Conservation (phyloP, 345 rosid species). For the Moricandia arvensis region DNA sequence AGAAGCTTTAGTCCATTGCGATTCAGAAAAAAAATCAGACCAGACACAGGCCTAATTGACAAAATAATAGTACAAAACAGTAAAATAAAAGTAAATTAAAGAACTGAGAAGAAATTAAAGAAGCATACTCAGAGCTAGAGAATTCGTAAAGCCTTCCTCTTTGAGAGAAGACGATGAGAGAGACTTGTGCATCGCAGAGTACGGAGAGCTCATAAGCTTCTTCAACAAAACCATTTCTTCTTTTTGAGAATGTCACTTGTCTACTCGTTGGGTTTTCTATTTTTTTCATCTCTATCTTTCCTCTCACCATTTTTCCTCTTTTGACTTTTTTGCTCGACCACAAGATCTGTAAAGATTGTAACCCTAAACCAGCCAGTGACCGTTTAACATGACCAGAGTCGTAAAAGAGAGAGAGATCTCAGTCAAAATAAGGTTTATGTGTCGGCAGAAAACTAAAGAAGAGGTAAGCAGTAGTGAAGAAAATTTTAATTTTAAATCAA, state of each 20-base stretch:
- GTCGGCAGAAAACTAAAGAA: conserved; percentile 14
- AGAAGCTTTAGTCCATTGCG: conserved; percentile 15
- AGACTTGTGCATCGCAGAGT: conserved; percentile 39
- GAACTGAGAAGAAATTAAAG: neutral
- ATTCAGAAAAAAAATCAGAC: conserved; percentile 22
- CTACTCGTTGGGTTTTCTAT: conserved; percentile 38
- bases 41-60: conserved; percentile 15
- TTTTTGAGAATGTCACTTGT: conserved; percentile 40
- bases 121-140: conserved; percentile 32
- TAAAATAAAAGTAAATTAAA: neutral
- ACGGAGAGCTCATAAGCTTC: conserved; percentile 42
- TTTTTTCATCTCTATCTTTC: conserved; percentile 42
- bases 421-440: conserved; percentile 9
- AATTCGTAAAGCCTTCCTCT: conserved; percentile 36
- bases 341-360: conserved; percentile 28
- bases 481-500: neutral
- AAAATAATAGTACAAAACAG: neutral
- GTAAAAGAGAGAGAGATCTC: conserved; percentile 15
- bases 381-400: neutral
- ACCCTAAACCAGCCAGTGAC: conserved; percentile 11
- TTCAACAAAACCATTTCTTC: conserved; percentile 38
- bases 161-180: conserved; percentile 36
- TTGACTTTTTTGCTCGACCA: neutral
- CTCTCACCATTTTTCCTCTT: no score
- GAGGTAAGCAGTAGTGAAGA: neutral